Base-by-base conservation (phyloP, 176 grass and related monocot species). In the Oryza coarctata region DNA sequence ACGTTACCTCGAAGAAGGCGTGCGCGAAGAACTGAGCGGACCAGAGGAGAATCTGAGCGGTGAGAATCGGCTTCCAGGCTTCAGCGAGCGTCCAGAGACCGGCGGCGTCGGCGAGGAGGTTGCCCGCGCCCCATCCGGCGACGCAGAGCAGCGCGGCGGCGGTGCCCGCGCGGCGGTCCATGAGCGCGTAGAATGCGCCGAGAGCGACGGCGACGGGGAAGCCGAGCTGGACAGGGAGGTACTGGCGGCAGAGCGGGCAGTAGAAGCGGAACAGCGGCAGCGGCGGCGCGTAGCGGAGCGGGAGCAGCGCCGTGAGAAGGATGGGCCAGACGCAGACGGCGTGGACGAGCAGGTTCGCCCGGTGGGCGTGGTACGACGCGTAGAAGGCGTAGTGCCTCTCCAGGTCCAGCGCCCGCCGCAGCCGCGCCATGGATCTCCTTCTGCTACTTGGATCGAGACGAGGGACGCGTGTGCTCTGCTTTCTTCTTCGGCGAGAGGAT, bases 241-340 rank as follows among this genome's bases (percentile, higher is more conserved):
- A 18, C 65, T 68, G 32, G 17, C 65, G 32, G 65, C 65, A 68
- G 65, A 68, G 65, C 32, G 65, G 65, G 65, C 65, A 68, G 65
- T 68, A 31, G 65, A 68, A 68, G 0, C 32, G 31, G 32, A 68
- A 9, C 18, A 34, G 31, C 18, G 65, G 33, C 18, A 68, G 65
- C 8, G 65, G 65, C 65, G 65, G 65, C 65, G 65, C 65, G 32
- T 35, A 68, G 18, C 65, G 32, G 65, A 68, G 65, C 32, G 65
- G 32, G 28, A 68, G 32, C 17, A 68, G 7, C 32, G 65, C 65
- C 8, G 32, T 68, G 65, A 68, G 18, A 32, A 68, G 65, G 65
- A 68, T 68, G 32, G 65, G 65, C 65, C 65, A 68, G 8, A 68
- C 65, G 65, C 65, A 68, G 13, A 36, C 18, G 2, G 9, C 13